Evolutionary conservation across 805 yeast genomes (phyloP), one percentile per base, ranked within the genome.

Genomic region (Suhomyces faveliae): DNA sequence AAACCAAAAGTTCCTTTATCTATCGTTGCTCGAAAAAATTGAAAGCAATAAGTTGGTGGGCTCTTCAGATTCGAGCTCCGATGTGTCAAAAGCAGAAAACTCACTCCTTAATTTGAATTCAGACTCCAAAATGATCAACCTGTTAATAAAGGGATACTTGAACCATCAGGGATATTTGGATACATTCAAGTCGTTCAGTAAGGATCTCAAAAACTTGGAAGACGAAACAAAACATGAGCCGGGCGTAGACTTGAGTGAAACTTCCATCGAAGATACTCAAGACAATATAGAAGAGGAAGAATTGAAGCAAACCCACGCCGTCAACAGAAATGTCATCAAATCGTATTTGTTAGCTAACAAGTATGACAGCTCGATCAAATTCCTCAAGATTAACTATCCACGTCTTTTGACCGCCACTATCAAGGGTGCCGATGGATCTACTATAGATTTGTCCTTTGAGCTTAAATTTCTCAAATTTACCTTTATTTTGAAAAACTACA

Each of bases 311-410:
- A 52, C 68, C 3, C 61, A 58, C 5, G 68, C 69, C 40, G 55
- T 71, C 12, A 64, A 60, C 33, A 60, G 71, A 6, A 73, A 83
- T 43, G 57, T 54, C 10, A 51, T 84, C 78, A 53, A 65, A 64
- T 40, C 67, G 20, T 45, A 55, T 5, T 65, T 85, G 4, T 54
- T 63, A 35, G 66, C 67, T 2, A 77, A 79, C 19, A 70, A 81
- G 15, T 67, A 81, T 39, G 77, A 73, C 35, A 67, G 63, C 17
- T 77, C 77, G 13, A 52, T 75, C 43, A 61, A 61, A 35, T 61
- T 71, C 40, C 58, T 81, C 11, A 60, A 66, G 3, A 41, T 58
- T 2, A 62, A 66, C 21, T 77, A 70, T 52, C 42, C 53, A 3
- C 30, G 22, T 3, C 27, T 49, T 8, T 38, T 30, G 22, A 52